Evolutionary conservation across 139 green algal genomes (phyloP).

Genomic region (Picochlorum sp.): DNA sequence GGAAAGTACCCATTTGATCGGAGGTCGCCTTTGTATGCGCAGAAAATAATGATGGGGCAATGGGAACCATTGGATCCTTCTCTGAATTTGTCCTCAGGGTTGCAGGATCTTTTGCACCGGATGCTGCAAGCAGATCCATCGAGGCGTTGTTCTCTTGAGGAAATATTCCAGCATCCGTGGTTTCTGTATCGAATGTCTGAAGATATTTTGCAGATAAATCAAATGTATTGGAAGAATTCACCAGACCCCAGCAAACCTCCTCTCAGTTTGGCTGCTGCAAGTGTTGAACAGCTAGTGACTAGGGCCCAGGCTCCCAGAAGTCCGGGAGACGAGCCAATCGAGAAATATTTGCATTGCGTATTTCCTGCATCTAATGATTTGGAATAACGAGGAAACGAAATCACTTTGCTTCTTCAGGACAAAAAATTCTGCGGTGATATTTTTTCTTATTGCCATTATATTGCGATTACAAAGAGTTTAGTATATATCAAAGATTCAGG

Average conservation of each 20-base stretch:
- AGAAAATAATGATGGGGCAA: slow-evolving; percentile 17
- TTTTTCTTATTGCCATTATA: not conserved
- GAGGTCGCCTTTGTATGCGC: slow-evolving; percentile 9
- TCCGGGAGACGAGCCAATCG: too few species aligned
- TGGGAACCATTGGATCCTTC: not conserved
- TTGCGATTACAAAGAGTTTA: not conserved
- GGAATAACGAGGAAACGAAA: too few species aligned
- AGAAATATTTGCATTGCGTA: too few species aligned
- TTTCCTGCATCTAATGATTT: too few species aligned
- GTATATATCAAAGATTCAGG: slow-evolving; percentile 14
- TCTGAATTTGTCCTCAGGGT: not conserved
- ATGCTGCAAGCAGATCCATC: not conserved
- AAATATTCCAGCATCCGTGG: not conserved
- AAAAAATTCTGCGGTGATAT: too few species aligned
- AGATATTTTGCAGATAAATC: not conserved
- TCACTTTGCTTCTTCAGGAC: too few species aligned
- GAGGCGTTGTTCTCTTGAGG: not conserved
- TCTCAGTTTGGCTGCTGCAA: too few species aligned
- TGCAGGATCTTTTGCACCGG: not conserved
- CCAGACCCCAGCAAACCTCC: too few species aligned
- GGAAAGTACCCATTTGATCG: slow-evolving; percentile 80
- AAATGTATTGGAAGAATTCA: not conserved
- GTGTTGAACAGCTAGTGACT: too few species aligned
- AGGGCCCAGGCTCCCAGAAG: too few species aligned
- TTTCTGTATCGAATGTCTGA: not conserved